A percentile compares a stretch with the other conserved stretches of the same genome.
These are phyloP conservation scores for Davidsoniella australis DNA, from an alignment of 2,329 filamentous ascomycete species.

Conservation along the genomic window DNA sequence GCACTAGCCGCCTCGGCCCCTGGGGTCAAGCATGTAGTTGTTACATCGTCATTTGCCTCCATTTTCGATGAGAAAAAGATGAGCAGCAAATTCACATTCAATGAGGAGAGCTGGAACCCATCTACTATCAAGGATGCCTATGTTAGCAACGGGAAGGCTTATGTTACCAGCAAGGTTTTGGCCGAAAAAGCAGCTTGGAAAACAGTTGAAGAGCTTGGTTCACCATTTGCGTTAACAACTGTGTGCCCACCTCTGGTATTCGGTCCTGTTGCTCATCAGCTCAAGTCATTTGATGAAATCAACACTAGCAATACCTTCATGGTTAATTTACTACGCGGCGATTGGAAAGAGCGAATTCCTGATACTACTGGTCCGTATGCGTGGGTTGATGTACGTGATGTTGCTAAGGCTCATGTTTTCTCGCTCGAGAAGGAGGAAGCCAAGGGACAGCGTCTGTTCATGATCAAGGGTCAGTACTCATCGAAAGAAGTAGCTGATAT, in stretches of 20 bases:
- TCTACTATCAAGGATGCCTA: conserved; percentile 28
- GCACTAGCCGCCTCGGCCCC: conserved; percentile 44
- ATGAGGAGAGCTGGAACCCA: conserved; percentile 37
- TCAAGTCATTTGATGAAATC: conserved; percentile 27
- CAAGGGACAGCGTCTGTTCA: conserved; percentile 34
- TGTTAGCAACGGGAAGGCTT: conserved; percentile 25
- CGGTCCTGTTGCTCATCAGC: conserved; percentile 33
- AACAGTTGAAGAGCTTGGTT: conserved; percentile 27
- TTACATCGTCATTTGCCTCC: conserved; percentile 40
- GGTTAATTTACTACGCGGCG: conserved; percentile 31
- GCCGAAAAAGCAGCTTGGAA: conserved; percentile 38
- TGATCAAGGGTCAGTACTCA: conserved; percentile 28
- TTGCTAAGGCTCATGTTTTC: conserved; percentile 33
- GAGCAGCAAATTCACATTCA: conserved; percentile 22
- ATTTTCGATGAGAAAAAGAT: conserved; percentile 26
- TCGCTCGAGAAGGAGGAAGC: conserved; percentile 32
- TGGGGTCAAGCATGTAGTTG: conserved; percentile 51
- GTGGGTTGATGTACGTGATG: conserved; percentile 41
- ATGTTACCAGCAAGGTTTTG: conserved; percentile 37
- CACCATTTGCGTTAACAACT: conserved; percentile 33
- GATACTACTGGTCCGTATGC: conserved; percentile 24
- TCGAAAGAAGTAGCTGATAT: conserved; percentile 28
- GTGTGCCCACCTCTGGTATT: conserved; percentile 38
- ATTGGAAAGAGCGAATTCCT: conserved; percentile 29
- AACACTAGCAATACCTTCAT: conserved; percentile 38